Base-by-base conservation (phyloP, 2,329 filamentous ascomycete species). In the Alternaria gaisen region DNA sequence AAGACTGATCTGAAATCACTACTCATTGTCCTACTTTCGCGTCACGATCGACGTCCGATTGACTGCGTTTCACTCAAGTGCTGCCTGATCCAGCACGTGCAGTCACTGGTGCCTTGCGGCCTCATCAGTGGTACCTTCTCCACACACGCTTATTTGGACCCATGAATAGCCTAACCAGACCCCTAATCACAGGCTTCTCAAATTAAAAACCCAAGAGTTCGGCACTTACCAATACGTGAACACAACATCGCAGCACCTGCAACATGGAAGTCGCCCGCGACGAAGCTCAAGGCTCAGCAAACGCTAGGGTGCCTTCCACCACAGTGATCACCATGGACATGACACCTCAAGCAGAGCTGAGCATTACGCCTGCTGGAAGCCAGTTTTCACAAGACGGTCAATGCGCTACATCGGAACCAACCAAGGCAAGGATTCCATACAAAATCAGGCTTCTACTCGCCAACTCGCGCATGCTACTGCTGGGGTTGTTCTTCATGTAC, bases 401-500 rank as follows among this genome's bases (percentile, higher is more conserved):
- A 14, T 11, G 11, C 20, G 16, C 41, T 12, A 41, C 16, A 42
- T 24, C 32, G 42, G 30, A 42, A 16, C 11, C 22, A 9, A 22
- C 9, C 30, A 34, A 50, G 14, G 16, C 20, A 3, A 20, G 5
- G 7, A 28, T 20, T n/a, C 22, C 20, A 26, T 22, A 14, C 16
- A 11, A 18, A 18, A 28, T n/a, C 18, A 57, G 52, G 26, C 28
- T 56, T 11, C 24, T 60, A 22, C 56, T 16, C 18, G 60, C 47
- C 14, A 41, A 24, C 22, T 43, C 59, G 43, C 61, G 53, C 6
- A n/a, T 67, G 30, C 28, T 65, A 12, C 28, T 50, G 7, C 48
- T 71, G 5, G 18, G 60, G 2, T 20, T 42, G 4, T 67, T 58
- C 12, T 5, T 63, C 2, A 48, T 63, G 4, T 65, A 62, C 32